Conservation (phyloP, 768 basidiomycete genomes). For the Lentinula guzmanii region DNA sequence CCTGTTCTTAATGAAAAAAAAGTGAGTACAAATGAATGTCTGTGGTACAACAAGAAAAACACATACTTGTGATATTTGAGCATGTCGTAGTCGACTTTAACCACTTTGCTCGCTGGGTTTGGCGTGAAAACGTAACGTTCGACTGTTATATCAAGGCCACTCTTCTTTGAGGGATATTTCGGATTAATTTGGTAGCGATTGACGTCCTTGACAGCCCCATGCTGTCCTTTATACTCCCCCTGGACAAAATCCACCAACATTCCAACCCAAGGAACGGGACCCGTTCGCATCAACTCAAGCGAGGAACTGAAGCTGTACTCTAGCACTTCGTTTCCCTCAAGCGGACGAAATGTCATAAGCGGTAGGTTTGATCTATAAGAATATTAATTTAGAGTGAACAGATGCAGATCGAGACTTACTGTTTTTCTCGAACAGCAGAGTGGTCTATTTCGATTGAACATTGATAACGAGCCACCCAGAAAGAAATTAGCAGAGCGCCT, state of each 20-base stretch:
- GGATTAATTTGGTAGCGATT: background rate
- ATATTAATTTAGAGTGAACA: background rate
- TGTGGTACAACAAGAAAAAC: background rate
- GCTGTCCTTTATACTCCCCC: background rate
- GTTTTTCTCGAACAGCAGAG: background rate
- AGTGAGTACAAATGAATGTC: background rate
- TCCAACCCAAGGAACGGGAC: background rate
- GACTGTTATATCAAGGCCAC: background rate
- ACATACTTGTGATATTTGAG: background rate
- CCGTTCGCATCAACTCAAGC: background rate
- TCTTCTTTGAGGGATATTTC: background rate
- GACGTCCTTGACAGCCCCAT: background rate
- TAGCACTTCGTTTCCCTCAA: background rate
- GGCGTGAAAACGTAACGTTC: background rate
- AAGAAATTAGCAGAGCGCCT: background rate
- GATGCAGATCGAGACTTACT: background rate
- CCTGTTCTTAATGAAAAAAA: background rate
- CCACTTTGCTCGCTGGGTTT: background rate
- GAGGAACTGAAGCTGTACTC: background rate
- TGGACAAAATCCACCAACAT: background rate
- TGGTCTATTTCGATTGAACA: background rate
- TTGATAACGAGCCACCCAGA: background rate
- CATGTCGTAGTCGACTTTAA: background rate
- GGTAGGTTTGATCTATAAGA: background rate
- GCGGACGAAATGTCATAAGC: background rate